phyloP scores from a whole-genome alignment of 306 rosid genomes.

The Notholithocarpus densiflorus region DNA sequence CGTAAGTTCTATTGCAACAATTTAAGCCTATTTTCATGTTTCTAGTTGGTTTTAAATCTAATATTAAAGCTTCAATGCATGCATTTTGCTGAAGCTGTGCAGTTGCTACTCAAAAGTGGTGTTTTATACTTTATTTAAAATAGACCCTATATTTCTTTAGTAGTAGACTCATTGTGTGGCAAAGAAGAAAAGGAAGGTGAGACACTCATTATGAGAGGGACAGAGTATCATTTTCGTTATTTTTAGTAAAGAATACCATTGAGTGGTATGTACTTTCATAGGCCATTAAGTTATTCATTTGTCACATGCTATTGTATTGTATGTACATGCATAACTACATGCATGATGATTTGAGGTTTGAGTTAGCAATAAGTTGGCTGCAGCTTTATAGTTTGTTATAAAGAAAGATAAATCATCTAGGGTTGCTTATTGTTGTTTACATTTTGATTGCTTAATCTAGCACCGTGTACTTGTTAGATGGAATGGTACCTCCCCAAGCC shows the following conservation, averaged over 20 bases:
- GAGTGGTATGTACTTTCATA: neutral
- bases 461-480: neutral
- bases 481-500: too few species aligned
- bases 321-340: too few species aligned
- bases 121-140: neutral
- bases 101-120: neutral
- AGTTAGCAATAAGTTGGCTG: neutral
- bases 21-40: neutral
- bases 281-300: too few species aligned
- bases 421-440: too few species aligned
- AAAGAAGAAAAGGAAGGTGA: too few species aligned
- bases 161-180: too few species aligned
- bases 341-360: neutral
- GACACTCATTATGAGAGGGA: neutral
- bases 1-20: conserved; percentile 45
- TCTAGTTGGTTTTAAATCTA: neutral
- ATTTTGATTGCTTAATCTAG: neutral
- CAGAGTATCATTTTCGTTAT: neutral
- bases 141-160: neutral
- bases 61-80: neutral
- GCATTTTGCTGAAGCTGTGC: neutral
- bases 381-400: too few species aligned
- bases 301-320: too few species aligned
- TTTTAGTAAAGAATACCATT: neutral
- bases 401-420: too few species aligned